Evolutionary conservation across 768 basidiomycete genomes (phyloP), one percentile per base, ranked within the genome.

Genomic region (Trametes elegans): DNA sequence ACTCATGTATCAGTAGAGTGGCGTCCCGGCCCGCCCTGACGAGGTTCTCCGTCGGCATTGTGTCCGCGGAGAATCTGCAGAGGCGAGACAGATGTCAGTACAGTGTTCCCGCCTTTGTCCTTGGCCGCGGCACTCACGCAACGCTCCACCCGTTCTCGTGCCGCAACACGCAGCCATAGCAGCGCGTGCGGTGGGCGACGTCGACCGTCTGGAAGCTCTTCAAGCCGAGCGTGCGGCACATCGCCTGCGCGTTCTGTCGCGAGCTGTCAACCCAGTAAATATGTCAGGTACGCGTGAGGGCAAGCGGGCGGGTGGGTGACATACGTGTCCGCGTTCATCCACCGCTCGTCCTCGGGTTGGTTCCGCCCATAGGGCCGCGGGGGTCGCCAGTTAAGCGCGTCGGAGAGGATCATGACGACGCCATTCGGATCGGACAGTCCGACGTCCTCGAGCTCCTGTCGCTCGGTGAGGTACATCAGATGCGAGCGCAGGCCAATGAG

Each of bases 1-100:
- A 91, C 68, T 98, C 96, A 64, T 98, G 96, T 28, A 98, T 93
- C 36, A 98, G 76, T 1, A 98, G 72, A 0, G 93, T 93, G 0
- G 88, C 87, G 49, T 73, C 70, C 55, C 74, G 64, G 0, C 90
- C 95, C 0, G 82, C 84, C 39, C 75, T 66, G 21, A 87, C 81
- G 4, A 98, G 74, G 24, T 74, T 75, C 10, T 85, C 73, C 8
- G 85, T 81, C 0, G 96, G 94, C 66, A 80, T 76, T 1, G 95
- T 98, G 68, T 98, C 96, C 5, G 87, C 95, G 3, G 96, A 98
- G 66, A 90, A 98, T 19, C 94, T 96, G 32, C 13, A 45, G 11
- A n/a, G 24, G n/a, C 19, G 7, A 55, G 74, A 57, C 39, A n/a
- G n/a, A 34, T 7, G 21, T 11, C 11, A 34, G 45, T 34, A 55